These are phyloP conservation scores for Kodamaea derodonti DNA, from an alignment of 1,139 yeast genomes.

Conservation along the genomic window DNA sequence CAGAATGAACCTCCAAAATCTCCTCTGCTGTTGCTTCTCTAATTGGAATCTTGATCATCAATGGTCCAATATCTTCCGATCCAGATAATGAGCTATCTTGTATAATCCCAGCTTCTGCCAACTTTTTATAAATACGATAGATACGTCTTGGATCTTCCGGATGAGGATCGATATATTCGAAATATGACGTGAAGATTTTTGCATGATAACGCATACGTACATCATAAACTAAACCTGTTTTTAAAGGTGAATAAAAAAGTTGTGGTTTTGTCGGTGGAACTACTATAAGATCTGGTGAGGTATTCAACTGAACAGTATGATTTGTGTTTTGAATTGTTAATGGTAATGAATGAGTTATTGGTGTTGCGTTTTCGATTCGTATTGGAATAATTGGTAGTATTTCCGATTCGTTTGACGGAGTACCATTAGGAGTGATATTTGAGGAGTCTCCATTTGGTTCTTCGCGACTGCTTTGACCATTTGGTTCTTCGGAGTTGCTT, in stretches of 20 bases:
- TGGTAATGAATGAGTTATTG: background rate
- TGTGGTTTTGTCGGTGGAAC: conserved; percentile 57
- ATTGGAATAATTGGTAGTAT: background rate
- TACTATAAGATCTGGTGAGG: conserved; percentile 28
- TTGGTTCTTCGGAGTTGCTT: too few species aligned
- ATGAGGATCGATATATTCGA: conserved; percentile 95
- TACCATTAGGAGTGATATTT: too few species aligned
- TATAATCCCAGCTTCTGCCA: conserved; percentile 91
- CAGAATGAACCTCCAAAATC: conserved; percentile 80
- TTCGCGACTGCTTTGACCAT: too few species aligned
- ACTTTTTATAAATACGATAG: conserved; percentile 84
- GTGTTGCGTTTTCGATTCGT: background rate
- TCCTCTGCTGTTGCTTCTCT: conserved; percentile 88
- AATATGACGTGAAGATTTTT: conserved; percentile 84
- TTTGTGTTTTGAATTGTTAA: background rate
- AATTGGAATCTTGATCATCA: conserved; percentile 84
- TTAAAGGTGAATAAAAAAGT: conserved; percentile 63
- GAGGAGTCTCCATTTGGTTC: too few species aligned
- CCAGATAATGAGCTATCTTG: conserved; percentile 80
- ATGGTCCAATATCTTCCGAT: conserved; percentile 76
- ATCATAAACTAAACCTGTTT: conserved; percentile 93
- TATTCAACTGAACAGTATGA: background rate
- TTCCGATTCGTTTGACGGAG: too few species aligned
- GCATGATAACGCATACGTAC: conserved; percentile 98
- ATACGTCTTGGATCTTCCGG: conserved; percentile 98